Conservation (phyloP, 2,329 filamentous ascomycete species). For the Graphilbum sp. region DNA sequence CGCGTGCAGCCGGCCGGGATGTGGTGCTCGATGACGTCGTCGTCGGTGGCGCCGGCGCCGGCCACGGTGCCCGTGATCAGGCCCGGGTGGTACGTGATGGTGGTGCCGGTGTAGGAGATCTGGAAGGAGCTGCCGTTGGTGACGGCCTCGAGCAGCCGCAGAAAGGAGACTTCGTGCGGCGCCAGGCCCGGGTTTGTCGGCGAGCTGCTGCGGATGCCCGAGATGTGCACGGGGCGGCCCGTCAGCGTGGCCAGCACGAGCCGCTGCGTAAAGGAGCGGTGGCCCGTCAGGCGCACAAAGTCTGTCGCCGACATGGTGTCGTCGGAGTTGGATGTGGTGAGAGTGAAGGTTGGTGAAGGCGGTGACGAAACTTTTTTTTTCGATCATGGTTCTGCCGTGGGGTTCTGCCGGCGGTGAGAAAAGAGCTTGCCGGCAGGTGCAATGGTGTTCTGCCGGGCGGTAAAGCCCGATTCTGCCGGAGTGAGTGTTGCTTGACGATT, state of each 20-base stretch:
- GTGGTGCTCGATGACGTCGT: constrained; percentile 67
- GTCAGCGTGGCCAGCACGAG: constrained; percentile 84
- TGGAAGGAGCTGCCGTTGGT: constrained; percentile 93
- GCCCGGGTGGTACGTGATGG: constrained; percentile 79
- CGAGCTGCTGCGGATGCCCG: constrained; percentile 78
- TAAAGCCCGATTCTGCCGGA: too few species aligned
- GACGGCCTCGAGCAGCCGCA: constrained; percentile 82
- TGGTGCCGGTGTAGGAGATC: constrained; percentile 91
- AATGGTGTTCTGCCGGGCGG: too few species aligned
- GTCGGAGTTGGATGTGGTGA: not conserved
- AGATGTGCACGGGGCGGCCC: constrained; percentile 77
- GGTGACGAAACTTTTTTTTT: not conserved
- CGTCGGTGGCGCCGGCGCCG: constrained; percentile 47
- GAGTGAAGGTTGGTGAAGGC: not conserved
- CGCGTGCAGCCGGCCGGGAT: constrained; percentile 61
- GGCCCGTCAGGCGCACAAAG: constrained; percentile 54
- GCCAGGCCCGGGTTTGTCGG: constrained; percentile 77
- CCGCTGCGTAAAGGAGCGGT: constrained; percentile 67
- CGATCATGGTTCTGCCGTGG: not conserved
- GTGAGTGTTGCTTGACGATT: too few species aligned
- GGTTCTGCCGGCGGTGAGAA: too few species aligned
- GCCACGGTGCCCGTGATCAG: constrained; percentile 75
- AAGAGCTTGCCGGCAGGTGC: too few species aligned
- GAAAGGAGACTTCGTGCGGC: constrained; percentile 85
- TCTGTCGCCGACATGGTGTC: constrained; percentile 5